Conservation (phyloP, 805 yeast species). For the Cyberlindnera amylophila region DNA sequence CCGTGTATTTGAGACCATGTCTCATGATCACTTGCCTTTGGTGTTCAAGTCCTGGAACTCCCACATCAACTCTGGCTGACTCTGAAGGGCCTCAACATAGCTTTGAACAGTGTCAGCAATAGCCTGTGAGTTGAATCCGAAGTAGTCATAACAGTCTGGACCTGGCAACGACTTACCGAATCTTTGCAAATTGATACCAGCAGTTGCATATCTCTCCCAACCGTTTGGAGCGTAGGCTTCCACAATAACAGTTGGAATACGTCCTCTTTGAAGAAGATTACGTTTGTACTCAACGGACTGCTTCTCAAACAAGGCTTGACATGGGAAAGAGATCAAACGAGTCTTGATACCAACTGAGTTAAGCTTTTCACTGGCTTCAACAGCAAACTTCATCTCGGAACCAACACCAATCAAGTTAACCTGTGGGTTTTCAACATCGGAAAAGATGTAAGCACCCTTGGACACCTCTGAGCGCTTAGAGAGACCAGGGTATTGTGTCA, state of each 20-base stretch:
- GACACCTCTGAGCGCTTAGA: slow-evolving; percentile 76
- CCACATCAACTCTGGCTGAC: slow-evolving; percentile 21
- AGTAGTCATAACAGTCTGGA: slow-evolving; percentile 70
- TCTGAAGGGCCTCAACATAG: slow-evolving; percentile 20
- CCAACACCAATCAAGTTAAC: slow-evolving; percentile 85
- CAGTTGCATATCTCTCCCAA: slow-evolving; percentile 94
- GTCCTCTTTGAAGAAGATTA: slow-evolving; percentile 87
- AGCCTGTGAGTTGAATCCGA: slow-evolving; percentile 90
- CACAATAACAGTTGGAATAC: slow-evolving; percentile 78
- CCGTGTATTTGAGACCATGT: no score
- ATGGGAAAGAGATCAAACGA: slow-evolving; percentile 87
- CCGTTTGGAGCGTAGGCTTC: slow-evolving; percentile 90
- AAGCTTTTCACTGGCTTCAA: slow-evolving; percentile 76
- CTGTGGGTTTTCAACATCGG: slow-evolving; percentile 57
- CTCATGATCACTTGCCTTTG: slow-evolving; percentile 9
- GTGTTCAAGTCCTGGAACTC: slow-evolving; percentile 31
- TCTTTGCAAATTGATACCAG: slow-evolving; percentile 88
- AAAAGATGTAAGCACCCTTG: slow-evolving; percentile 88
- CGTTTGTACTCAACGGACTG: slow-evolving; percentile 77
- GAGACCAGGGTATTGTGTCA: slow-evolving; percentile 91
- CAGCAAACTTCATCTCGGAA: slow-evolving; percentile 79
- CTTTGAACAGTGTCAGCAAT: slow-evolving; percentile 60
- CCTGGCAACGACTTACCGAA: slow-evolving; percentile 96
- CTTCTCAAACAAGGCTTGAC: slow-evolving; percentile 79
- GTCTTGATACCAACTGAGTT: slow-evolving; percentile 62